Conservation (phyloP, 257 asterid species). For the Penstemon eatonii region DNA sequence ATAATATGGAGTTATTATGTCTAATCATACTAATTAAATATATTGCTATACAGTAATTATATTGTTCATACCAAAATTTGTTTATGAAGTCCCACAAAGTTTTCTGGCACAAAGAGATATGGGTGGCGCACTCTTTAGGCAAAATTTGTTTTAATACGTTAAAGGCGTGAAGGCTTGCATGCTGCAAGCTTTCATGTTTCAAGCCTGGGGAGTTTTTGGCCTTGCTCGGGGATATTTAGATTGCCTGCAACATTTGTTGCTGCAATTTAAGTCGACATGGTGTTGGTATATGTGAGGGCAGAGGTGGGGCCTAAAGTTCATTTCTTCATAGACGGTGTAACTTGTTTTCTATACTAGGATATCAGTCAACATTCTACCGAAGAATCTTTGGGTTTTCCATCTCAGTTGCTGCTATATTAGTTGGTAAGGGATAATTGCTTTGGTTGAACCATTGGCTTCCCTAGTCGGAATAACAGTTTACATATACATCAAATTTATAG, state of each 20-base stretch:
- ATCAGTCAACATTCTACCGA: conserved; percentile 74
- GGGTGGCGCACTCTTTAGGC: conserved; percentile 20
- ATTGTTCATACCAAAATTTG: background rate
- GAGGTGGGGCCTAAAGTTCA: conserved; percentile 50
- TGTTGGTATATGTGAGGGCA: conserved; percentile 52
- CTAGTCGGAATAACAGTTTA: conserved; percentile 23
- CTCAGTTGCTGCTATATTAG: conserved; percentile 80
- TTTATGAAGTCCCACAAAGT: background rate
- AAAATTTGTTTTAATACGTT: conserved; percentile 12
- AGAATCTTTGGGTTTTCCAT: conserved; percentile 76
- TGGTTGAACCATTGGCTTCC: conserved; percentile 50
- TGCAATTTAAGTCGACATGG: conserved; percentile 38
- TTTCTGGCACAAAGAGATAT: conserved; percentile 25
- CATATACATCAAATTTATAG: conserved; percentile 7
- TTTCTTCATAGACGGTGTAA: conserved; percentile 52
- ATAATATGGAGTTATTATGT: background rate
- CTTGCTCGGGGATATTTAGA: conserved; percentile 30
- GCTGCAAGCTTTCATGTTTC: conserved; percentile 26
- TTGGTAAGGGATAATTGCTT: conserved; percentile 80
- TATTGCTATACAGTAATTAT: background rate
- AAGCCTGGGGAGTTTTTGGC: conserved; percentile 34
- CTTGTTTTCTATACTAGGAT: conserved; percentile 59
- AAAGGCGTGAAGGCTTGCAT: conserved; percentile 33
- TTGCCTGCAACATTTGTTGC: conserved; percentile 35
- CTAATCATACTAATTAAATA: background rate